Conservation (phyloP, 192 early-diverging fungal species). For the Backusella psychrophila region DNA sequence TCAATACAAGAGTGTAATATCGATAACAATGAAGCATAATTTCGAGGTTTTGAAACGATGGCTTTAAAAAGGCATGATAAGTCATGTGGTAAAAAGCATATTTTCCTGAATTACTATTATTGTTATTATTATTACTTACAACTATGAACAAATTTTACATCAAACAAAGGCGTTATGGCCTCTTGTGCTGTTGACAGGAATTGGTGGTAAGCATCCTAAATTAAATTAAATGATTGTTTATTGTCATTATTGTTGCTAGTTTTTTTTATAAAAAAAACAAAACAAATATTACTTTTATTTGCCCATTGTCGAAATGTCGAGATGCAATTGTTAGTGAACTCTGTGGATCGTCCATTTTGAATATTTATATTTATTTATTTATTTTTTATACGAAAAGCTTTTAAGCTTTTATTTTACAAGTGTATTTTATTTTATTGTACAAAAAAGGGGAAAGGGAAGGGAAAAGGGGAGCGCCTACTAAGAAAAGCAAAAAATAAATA, state of each 20-base stretch:
- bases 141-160: slow-evolving; percentile 15
- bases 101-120: background rate
- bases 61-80: slow-evolving; percentile 6
- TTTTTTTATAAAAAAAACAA: background rate
- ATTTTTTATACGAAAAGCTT: background rate
- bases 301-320: slow-evolving; percentile 23
- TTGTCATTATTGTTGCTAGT: background rate
- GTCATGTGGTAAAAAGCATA: background rate
- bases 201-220: slow-evolving; percentile 8
- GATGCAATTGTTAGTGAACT: slow-evolving; percentile 13
- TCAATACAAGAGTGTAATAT: slow-evolving; percentile 9
- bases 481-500: background rate
- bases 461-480: background rate
- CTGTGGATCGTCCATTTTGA: slow-evolving; percentile 28
- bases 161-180: slow-evolving; percentile 5
- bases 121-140: background rate
- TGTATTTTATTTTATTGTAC: slow-evolving; percentile 1
- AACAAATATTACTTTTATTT: slow-evolving; percentile 26
- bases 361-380: background rate
- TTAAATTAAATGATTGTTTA: background rate
- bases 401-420: background rate
- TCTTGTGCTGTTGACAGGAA: slow-evolving; percentile 11
- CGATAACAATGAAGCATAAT: background rate
- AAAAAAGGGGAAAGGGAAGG: background rate
- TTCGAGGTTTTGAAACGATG: slow-evolving; percentile 9